Evolutionary conservation across 108 stramenopile genomes (phyloP).

Genomic region (Nannochloropsis gaditana): DNA sequence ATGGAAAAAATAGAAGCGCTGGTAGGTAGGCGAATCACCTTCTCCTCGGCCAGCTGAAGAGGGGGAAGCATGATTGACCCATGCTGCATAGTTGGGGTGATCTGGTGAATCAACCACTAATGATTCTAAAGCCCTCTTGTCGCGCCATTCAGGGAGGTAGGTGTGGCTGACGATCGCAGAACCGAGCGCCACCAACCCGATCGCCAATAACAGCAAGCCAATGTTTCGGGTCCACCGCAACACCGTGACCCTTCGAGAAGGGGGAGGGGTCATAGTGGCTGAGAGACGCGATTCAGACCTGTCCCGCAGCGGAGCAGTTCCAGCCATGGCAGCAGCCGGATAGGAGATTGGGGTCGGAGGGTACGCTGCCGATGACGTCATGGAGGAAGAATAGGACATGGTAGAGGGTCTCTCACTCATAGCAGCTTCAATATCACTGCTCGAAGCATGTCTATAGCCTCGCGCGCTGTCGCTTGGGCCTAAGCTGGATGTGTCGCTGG

Average conservation of each 20-base stretch:
- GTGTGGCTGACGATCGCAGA: background rate
- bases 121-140: background rate
- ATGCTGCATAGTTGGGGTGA: constrained; percentile 11
- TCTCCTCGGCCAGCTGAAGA: background rate
- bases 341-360: background rate
- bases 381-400: constrained; percentile 1
- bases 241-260: background rate
- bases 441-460: background rate
- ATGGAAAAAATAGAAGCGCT: background rate
- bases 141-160: background rate
- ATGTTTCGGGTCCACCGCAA: background rate
- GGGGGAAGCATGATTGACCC: background rate
- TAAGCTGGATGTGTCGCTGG: background rate
- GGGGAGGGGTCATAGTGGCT: background rate
- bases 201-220: background rate
- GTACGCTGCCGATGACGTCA: background rate
- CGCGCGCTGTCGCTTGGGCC: background rate
- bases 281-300: background rate
- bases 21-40: background rate
- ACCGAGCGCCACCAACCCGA: background rate
- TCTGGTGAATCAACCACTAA: background rate
- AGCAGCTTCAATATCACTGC: background rate
- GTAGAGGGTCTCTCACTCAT: background rate
- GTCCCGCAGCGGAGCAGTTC: background rate
- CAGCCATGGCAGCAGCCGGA: background rate